phyloP scores from a whole-genome alignment of 2,329 filamentous ascomycete genomes.

The Penicillium janthinellum region DNA sequence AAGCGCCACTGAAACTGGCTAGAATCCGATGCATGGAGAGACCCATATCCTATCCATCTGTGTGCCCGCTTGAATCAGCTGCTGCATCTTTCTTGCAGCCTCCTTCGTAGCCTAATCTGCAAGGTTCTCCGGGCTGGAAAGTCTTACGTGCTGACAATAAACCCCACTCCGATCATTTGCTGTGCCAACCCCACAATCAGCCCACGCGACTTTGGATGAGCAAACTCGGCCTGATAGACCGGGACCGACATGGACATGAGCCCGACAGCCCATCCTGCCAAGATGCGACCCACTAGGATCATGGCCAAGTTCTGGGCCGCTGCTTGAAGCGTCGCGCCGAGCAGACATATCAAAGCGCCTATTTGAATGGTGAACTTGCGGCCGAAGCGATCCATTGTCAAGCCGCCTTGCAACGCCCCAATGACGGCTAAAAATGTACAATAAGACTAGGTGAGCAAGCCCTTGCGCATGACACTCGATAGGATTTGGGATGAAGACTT shows the following conservation, averaged over 20 bases:
- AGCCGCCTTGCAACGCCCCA: constrained; percentile 56
- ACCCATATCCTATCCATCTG: constrained; percentile 53
- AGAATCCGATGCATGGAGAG: constrained; percentile 38
- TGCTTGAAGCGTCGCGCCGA: constrained; percentile 63
- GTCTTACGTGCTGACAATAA: constrained; percentile 46
- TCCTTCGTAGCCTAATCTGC: background rate
- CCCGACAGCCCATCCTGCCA: constrained; percentile 53
- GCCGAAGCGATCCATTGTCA: constrained; percentile 64
- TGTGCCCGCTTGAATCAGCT: constrained; percentile 8
- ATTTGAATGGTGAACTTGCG: constrained; percentile 62
- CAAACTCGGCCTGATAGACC: constrained; percentile 65
- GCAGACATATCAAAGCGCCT: constrained; percentile 58
- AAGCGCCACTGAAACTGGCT: constrained; percentile 42
- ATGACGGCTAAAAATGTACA: constrained; percentile 42
- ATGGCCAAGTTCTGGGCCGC: constrained; percentile 58
- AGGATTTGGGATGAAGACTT: background rate
- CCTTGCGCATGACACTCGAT: background rate
- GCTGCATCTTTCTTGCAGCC: background rate
- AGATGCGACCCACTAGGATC: constrained; percentile 59
- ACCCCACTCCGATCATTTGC: constrained; percentile 50
- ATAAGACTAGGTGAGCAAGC: background rate
- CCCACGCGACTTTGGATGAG: constrained; percentile 60
- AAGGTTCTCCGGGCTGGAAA: background rate
- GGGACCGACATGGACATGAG: constrained; percentile 56
- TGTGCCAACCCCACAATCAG: constrained; percentile 47